Evolutionary conservation across 192 early-diverging fungal species (phyloP), one percentile per base, ranked within the genome.

Genomic region (Obelidium mucronatum): DNA sequence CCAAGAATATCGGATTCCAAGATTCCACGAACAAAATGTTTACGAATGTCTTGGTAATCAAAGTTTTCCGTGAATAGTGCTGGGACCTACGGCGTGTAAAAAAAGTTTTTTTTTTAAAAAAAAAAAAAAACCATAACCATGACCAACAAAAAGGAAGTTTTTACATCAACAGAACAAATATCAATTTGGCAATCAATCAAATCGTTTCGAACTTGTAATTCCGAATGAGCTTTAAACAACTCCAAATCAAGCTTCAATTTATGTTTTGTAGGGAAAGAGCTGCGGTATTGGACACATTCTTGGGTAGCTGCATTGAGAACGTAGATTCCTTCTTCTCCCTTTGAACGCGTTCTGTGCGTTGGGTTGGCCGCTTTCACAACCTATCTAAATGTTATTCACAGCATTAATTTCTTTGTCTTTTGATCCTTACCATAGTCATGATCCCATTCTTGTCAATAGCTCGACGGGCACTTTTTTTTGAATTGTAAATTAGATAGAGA

Each of bases 41-140:
- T 84, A 28, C 95, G 89, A 55, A 97, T 86, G 61, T 92, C 89
- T 80, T 97, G 96, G 82, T 95, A 99, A 85, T 99, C 97, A 86
- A 97, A 98, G 85, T 98, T 98, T 78, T 99, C 96, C 8, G 92
- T 94, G 74, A 98, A 97, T 64, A 97, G 85, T 1, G 94, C 90
- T 30, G 94, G 92, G 3, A 96, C 94, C 89, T 90, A 53, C n/a
- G n/a, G 2, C 13, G 30, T 60, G 22, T 15, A 60, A 81, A 70
- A 31, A 56, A 59, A 36, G 36, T 40, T 15, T 6, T n/a, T 24
- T 58, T 24, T 22, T 58, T 8, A 33, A 30, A 83, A 35, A 65
- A 36, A 48, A 1, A 61, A 31, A 70, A n/a, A 39, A 24, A 3
- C 37, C 28, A 66, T 17, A 31, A 8, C 26, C 28, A 48, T 37